Percentiles rank a stretch among this genome's conserved stretches.
Evolutionary conservation across 164 flowering plant species (phyloP).

Genomic region (Aristolochia californica): DNA sequence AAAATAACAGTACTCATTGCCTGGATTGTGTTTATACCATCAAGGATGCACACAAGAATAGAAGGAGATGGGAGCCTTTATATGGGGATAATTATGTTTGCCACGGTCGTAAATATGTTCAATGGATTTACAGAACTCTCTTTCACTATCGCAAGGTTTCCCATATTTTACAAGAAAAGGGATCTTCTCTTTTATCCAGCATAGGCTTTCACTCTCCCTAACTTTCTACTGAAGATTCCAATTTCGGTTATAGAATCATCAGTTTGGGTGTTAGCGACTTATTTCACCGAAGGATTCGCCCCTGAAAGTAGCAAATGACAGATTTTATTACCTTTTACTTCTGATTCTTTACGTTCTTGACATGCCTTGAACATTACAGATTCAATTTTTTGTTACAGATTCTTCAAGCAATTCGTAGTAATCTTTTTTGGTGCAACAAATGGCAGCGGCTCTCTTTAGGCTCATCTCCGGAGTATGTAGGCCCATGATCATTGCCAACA

Average conservation of each 20-base stretch:
- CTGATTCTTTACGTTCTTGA: too few species aligned
- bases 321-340: neutral
- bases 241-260: conserved; percentile 49
- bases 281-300: conserved; percentile 71
- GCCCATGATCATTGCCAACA: conserved; percentile 4
- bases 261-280: conserved; percentile 50
- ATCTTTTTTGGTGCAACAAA: neutral
- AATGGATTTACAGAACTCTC: conserved; percentile 68
- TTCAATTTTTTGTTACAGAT: neutral
- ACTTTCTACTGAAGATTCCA: conserved; percentile 46
- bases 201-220: conserved; percentile 69
- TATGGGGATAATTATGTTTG: conserved; percentile 58
- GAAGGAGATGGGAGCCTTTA: conserved; percentile 46
- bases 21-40: conserved; percentile 52
- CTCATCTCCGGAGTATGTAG: conserved; percentile 2
- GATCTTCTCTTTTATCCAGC: conserved; percentile 69
- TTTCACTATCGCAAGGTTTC: conserved; percentile 56
- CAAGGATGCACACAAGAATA: conserved; percentile 36
- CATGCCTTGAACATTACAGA: neutral
- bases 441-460: conserved; percentile 4
- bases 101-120: conserved; percentile 55
- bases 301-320: conserved; percentile 71
- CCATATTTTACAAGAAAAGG: conserved; percentile 84
- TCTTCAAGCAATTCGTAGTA: conserved; percentile 2
- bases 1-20: conserved; percentile 34